Base-by-base conservation (phyloP, 352 stramenopile genomes). In the Phytopythium montanum region DNA sequence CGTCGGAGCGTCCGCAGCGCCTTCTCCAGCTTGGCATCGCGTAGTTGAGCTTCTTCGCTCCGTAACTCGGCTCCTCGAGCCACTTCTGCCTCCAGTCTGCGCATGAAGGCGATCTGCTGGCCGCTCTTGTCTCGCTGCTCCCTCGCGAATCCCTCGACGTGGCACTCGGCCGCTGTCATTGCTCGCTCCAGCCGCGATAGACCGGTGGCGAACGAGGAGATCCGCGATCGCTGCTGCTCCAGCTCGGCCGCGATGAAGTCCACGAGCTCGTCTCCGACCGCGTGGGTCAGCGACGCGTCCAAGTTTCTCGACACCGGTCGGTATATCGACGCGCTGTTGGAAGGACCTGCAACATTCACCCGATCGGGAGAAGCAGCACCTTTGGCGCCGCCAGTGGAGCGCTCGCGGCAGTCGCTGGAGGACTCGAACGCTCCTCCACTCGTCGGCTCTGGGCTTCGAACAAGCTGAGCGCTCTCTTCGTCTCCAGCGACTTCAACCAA, bases 161-260 rank as follows among this genome's bases (percentile, higher is more conserved):
- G 61, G 29, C 69, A 65, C 31, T 64, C 36, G 25, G 69, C 70
- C 36, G 59, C 48, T 5, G 66, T 46, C 23, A 78, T 58, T 45
- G 71, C 62, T 14, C 69, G 57, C 53, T 81, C 66, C 38, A 81
- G 61, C 50, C 65, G 59, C 18, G 48, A 45, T 33, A 72, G 56
- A 1, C 62, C 64, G 10, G 53, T 46, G 26, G 66, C 59, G 41
- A 79, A 66, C 28, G 70, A 59, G 9, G 60, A 31, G 38, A 69
- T 72, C 42, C 72, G 59, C 18, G 50, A 56, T 42, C 71, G 69
- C 61, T 82, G 63, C 41, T 82, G 78, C 56, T 82, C 73, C 68
- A 82, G 60, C 64, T 82, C 73, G 16, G 65, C 73, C 12, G 72
- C 45, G 51, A 82, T 75, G 44, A 82, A 82, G 46, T 82, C 73